These are phyloP conservation scores for Quambalaria eucalypti DNA, from an alignment of 1,284 basidiomycete genomes.

Conservation along the genomic window DNA sequence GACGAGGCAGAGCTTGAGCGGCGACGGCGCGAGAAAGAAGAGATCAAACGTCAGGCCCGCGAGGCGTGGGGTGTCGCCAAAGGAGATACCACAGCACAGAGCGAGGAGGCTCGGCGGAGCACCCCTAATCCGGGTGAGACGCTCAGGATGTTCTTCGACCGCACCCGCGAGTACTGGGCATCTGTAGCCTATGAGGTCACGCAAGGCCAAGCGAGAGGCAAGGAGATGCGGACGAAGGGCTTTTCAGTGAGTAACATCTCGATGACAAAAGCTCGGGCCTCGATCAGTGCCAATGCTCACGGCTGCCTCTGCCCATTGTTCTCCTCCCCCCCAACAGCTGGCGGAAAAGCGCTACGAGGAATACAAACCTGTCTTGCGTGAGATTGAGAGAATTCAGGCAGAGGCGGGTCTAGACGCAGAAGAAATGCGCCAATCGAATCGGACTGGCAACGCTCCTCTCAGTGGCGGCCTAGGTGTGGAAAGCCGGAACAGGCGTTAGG, in stretches of 20 bases:
- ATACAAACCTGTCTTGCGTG: slow-evolving; percentile 42
- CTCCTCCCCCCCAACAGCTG: no score
- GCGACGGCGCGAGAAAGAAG: background rate
- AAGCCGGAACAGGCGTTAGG: slow-evolving; percentile 33
- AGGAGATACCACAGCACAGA: slow-evolving; percentile 41
- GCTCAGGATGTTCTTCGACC: slow-evolving; percentile 71
- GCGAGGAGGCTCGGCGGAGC: slow-evolving; percentile 65
- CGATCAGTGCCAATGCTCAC: no score
- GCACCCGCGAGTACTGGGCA: slow-evolving; percentile 63
- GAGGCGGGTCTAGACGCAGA: slow-evolving; percentile 80
- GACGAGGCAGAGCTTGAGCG: slow-evolving; percentile 2
- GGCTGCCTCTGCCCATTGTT: no score
- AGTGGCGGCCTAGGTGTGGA: slow-evolving; percentile 44
- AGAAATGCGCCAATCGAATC: slow-evolving; percentile 56
- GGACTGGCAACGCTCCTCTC: slow-evolving; percentile 16
- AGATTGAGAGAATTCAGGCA: slow-evolving; percentile 69
- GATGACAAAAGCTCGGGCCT: no score
- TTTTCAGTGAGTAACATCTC: slow-evolving; percentile 34
- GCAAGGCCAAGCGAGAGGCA: slow-evolving; percentile 63
- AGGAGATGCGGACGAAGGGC: slow-evolving; percentile 65
- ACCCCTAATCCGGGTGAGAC: slow-evolving; percentile 85
- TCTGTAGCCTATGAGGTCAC: slow-evolving; percentile 57
- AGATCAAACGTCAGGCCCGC: slow-evolving; percentile 51
- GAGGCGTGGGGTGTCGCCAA: slow-evolving; percentile 67
- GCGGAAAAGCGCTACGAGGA: slow-evolving; percentile 38